These are phyloP conservation scores for Viola odorata DNA, from an alignment of 345 rosid species.

Conservation along the genomic window DNA sequence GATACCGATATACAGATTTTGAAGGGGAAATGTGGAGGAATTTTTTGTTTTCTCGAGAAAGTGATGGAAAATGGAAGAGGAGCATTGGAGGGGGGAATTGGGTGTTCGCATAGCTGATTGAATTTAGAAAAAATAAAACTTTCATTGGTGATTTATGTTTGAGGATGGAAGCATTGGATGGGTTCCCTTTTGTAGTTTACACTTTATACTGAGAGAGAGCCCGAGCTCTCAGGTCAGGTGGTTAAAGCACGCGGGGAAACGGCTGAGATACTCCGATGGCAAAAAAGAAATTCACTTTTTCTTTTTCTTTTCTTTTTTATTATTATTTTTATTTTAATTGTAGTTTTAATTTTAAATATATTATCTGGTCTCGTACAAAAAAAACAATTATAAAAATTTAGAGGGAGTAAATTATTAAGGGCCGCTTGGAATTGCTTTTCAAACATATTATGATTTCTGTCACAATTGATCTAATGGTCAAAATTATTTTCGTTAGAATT, in stretches of 20 bases:
- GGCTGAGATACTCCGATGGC: too few relatives aligned
- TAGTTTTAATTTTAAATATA: too few relatives aligned
- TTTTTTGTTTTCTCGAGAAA: constrained; percentile 13
- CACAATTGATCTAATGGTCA: too few relatives aligned
- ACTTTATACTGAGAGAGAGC: background rate
- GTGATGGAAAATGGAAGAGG: constrained; percentile 27
- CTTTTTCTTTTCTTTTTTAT: too few relatives aligned
- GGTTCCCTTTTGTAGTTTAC: background rate
- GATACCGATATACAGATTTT: constrained; percentile 7
- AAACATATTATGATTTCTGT: too few relatives aligned
- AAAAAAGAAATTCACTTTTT: too few relatives aligned
- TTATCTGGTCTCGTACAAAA: too few relatives aligned
- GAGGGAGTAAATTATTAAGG: too few relatives aligned
- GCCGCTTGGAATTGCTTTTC: too few relatives aligned
- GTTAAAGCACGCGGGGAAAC: background rate
- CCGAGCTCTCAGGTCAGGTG: background rate
- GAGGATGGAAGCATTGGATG: background rate
- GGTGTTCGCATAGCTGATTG: constrained; percentile 9
- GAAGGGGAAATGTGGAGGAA: constrained; percentile 7
- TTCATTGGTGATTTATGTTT: constrained; percentile 17
- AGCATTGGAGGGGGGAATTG: constrained; percentile 18
- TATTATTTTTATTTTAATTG: too few relatives aligned
- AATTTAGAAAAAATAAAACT: constrained; percentile 15
- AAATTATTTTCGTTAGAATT: too few relatives aligned
- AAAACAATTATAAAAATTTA: too few relatives aligned